These are phyloP conservation scores for Fusarium transvaalense DNA, from an alignment of 2,329 filamentous ascomycete species.

Conservation along the genomic window DNA sequence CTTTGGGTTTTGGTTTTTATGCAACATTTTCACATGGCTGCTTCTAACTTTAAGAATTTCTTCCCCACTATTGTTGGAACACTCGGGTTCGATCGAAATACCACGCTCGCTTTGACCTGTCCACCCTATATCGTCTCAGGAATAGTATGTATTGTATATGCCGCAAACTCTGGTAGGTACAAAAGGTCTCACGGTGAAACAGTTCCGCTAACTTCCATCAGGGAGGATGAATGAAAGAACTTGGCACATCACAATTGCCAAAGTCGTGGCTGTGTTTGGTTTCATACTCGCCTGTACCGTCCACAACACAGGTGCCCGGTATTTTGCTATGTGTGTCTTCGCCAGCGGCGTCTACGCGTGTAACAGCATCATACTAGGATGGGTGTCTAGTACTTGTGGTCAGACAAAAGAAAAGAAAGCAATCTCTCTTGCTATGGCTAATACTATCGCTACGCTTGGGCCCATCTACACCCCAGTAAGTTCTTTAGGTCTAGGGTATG, in stretches of 20 bases:
- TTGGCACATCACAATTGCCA: constrained; percentile 60
- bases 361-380: constrained; percentile 50
- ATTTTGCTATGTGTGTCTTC: constrained; percentile 54
- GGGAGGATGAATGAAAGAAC: constrained; percentile 55
- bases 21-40: constrained; percentile 34
- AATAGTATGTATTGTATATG: neutral
- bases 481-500: constrained; percentile 5
- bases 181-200: neutral
- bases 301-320: constrained; percentile 34
- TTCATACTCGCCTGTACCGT: constrained; percentile 45
- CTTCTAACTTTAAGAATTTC: constrained; percentile 51
- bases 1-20: constrained; percentile 45
- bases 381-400: constrained; percentile 56
- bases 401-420: constrained; percentile 64
- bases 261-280: constrained; percentile 53
- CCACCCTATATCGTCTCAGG: constrained; percentile 63
- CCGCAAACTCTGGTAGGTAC: neutral
- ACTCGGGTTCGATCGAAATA: constrained; percentile 60
- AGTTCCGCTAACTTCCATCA: too few relatives aligned
- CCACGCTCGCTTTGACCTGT: constrained; percentile 63
- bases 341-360: constrained; percentile 55
- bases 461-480: constrained; percentile 41
- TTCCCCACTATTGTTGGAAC: constrained; percentile 57
- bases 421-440: constrained; percentile 53
- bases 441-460: constrained; percentile 38